Conservation (phyloP, 2,329 filamentous ascomycete genomes). For the Aspergillus clavatus region DNA sequence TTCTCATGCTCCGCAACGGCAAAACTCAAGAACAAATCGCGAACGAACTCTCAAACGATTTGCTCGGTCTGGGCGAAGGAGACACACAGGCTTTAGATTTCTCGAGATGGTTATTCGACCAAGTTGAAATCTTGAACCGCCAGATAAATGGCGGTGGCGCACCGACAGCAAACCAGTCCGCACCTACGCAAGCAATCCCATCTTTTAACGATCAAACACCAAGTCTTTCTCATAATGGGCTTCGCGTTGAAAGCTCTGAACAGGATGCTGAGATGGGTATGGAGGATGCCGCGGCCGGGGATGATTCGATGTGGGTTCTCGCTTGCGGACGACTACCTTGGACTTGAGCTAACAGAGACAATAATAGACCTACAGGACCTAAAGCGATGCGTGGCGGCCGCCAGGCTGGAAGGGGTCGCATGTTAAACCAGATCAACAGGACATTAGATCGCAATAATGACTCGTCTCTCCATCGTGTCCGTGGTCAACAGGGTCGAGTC, state of each 20-base stretch:
- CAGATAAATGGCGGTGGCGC: conserved; percentile 53
- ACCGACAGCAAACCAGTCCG: conserved; percentile 21
- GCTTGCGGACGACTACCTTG: neutral
- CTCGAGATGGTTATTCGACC: conserved; percentile 87
- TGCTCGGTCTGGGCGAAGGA: conserved; percentile 75
- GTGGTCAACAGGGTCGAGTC: conserved; percentile 69
- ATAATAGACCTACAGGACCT: conserved; percentile 77
- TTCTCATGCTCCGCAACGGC: conserved; percentile 93
- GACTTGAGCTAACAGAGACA: conserved; percentile 35
- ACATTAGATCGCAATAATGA: conserved; percentile 72
- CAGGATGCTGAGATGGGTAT: conserved; percentile 76
- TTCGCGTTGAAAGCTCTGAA: conserved; percentile 36
- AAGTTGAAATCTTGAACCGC: conserved; percentile 64
- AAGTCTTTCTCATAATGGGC: conserved; percentile 4
- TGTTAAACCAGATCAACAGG: conserved; percentile 80
- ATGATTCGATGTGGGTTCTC: conserved; percentile 38
- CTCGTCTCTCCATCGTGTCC: conserved; percentile 73
- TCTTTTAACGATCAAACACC: conserved; percentile 33
- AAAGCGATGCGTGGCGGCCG: conserved; percentile 84
- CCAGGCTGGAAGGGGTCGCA: conserved; percentile 64
- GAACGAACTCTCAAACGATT: conserved; percentile 77
- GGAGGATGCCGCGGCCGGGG: conserved; percentile 49
- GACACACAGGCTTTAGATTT: conserved; percentile 80
- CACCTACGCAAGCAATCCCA: conserved; percentile 27
- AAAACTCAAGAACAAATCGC: conserved; percentile 90